Evolutionary conservation across 2,329 filamentous ascomycete species (phyloP).

Genomic region (Aspergillus sergii): DNA sequence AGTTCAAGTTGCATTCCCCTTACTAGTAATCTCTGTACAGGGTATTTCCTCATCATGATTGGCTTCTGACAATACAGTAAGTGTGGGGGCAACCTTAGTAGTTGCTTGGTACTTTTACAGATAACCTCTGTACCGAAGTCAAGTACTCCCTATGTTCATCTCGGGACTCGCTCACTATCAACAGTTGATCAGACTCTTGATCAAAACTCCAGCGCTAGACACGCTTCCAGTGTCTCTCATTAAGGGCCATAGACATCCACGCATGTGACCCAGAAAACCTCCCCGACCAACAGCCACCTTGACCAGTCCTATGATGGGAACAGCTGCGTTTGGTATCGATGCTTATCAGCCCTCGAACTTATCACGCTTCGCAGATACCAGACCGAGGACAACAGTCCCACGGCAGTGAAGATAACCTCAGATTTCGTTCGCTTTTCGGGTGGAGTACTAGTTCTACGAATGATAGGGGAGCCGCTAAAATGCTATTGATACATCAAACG

Average conservation of each 20-base stretch:
- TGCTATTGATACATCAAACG: constrained; percentile 89
- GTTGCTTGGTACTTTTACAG: neutral
- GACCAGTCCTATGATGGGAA: constrained; percentile 23
- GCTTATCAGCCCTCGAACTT: constrained; percentile 47
- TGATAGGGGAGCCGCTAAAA: constrained; percentile 45
- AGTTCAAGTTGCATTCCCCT: no score
- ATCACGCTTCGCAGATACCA: constrained; percentile 43
- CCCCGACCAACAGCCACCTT: neutral
- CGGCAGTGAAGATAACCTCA: constrained; percentile 25
- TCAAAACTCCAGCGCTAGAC: neutral
- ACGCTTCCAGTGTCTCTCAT: neutral
- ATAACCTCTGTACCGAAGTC: neutral
- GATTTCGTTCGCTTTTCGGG: constrained; percentile 37
- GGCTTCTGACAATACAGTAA: neutral
- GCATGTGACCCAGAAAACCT: neutral
- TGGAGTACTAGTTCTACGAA: constrained; percentile 34
- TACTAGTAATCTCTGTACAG: no score
- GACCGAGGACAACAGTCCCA: constrained; percentile 29
- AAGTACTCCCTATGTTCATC: neutral
- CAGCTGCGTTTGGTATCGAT: constrained; percentile 32
- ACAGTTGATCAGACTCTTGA: neutral
- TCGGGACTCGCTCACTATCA: neutral
- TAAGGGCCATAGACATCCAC: neutral
- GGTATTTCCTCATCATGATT: neutral
- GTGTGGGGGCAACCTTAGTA: neutral